Base-by-base conservation (phyloP, 306 rosid species). In the Casuarina glauca region DNA sequence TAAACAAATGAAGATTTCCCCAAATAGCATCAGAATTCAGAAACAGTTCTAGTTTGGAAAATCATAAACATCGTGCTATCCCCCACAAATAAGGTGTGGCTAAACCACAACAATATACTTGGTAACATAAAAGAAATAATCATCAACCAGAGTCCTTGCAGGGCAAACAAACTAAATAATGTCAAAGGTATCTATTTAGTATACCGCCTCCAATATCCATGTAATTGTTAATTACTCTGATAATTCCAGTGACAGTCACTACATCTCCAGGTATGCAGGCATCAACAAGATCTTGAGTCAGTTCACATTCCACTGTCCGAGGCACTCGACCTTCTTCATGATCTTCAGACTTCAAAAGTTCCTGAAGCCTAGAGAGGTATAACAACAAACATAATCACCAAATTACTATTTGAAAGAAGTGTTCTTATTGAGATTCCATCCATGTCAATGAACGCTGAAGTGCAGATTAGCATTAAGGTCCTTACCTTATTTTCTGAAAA, bases 161-260 rank as follows among this genome's bases (percentile, higher is more conserved):
- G 48, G 48, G 60, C 51, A 10, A 26, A 80, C 74, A 49, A 80
- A 43, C 57, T 13, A 50, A 52, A 75, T 26, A 49, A 38, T 45
- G 73, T 53, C 46, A 80, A 44, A 63, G 53, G 60, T 76, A 41
- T 42, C 7, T 43, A 4, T 72, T 63, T 72, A 53, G 1, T 76
- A 74, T 84, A 95, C 98, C 97, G 87, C 98, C 98, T 77, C 97
- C 97, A 82, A 92, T 88, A 85, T 95, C 98, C 97, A 95, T 91
- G 91, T 91, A 92, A 86, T 83, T 87, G 79, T 91, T 95, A 79
- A 92, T 92, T 80, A 93, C 97, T 85, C 89, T 89, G 74, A 92
- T 87, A 60, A 93, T 89, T 83, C 98, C 98, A 51, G 94, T 87
- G 75, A 91, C 97, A 75, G 97, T 92, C 86, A 95, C 95, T 82